Conservation (phyloP, 345 rosid species). For the Melaleuca alternifolia region DNA sequence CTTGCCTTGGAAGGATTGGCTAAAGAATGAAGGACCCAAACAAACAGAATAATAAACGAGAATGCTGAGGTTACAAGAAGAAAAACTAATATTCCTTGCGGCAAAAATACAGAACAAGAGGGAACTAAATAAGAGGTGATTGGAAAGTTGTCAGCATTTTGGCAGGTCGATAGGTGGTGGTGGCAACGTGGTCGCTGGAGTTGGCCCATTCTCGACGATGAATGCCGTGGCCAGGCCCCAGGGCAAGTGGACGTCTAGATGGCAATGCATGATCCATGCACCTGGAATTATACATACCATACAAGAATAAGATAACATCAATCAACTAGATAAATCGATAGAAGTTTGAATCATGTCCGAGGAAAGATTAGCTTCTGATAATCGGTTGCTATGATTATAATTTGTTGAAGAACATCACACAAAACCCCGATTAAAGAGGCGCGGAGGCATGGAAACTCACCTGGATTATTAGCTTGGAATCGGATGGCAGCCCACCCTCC, state of each 20-base stretch:
- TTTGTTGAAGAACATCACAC: neutral
- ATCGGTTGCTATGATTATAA: neutral
- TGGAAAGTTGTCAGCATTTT: neutral
- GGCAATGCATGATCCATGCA: slow-evolving; percentile 25
- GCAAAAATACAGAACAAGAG: neutral
- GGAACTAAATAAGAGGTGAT: neutral
- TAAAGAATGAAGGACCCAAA: neutral
- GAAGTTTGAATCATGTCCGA: too few species aligned
- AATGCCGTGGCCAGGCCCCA: slow-evolving; percentile 21
- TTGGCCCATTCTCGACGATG: slow-evolving; percentile 19
- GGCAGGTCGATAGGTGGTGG: slow-evolving; percentile 30
- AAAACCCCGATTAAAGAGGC: neutral
- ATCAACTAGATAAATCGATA: neutral
- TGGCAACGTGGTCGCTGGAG: slow-evolving; percentile 15
- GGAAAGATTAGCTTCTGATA: too few species aligned
- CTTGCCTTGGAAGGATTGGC: neutral
- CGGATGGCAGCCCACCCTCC: slow-evolving; percentile 86
- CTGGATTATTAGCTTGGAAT: slow-evolving; percentile 84
- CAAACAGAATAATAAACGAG: neutral
- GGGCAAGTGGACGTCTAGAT: slow-evolving; percentile 23
- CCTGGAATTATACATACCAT: neutral
- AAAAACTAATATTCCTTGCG: neutral
- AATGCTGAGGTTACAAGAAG: neutral
- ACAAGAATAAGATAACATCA: neutral
- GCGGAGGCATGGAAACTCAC: slow-evolving; percentile 7